Conservation (phyloP, 768 basidiomycete genomes). For the Macrolepiota albuminosa region DNA sequence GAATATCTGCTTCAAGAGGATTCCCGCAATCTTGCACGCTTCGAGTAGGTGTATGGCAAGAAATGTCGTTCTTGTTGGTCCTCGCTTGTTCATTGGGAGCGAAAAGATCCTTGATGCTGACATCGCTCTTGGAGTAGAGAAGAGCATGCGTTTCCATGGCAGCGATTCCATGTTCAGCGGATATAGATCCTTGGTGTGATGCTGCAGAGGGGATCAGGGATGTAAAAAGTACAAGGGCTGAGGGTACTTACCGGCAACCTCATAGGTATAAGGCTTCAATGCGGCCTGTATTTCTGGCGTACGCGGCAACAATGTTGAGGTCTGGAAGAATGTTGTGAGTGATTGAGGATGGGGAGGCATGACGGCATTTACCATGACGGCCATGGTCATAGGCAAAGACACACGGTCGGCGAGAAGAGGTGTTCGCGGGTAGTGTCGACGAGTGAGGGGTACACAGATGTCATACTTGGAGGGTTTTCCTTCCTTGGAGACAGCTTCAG, state of each 20-base stretch:
- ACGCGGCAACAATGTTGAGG: slow-evolving; percentile 79
- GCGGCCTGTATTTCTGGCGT: slow-evolving; percentile 79
- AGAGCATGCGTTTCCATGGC: slow-evolving; percentile 90
- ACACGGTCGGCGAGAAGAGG: slow-evolving; percentile 65
- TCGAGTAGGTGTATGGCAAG: slow-evolving; percentile 79
- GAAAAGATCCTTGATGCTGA: slow-evolving; percentile 82
- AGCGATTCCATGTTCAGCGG: slow-evolving; percentile 97
- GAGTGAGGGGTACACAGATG: slow-evolving; percentile 82
- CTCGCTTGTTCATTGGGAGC: slow-evolving; percentile 69
- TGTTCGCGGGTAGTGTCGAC: slow-evolving; percentile 78
- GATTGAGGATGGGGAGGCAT: not conserved
- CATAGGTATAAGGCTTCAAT: slow-evolving; percentile 93
- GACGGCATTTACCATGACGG: slow-evolving; percentile 72
- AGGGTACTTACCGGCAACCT: slow-evolving; percentile 66
- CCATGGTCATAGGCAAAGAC: slow-evolving; percentile 95
- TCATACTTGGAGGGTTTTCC: slow-evolving; percentile 98
- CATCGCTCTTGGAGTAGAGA: slow-evolving; percentile 76
- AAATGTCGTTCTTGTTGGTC: slow-evolving; percentile 75
- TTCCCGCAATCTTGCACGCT: slow-evolving; percentile 74
- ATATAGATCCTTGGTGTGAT: slow-evolving; percentile 83
- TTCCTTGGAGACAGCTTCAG: slow-evolving; percentile 90
- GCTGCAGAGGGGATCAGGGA: slow-evolving; percentile 33
- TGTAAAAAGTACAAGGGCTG: not conserved
- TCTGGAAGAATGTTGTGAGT: slow-evolving; percentile 37
- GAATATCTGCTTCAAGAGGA: slow-evolving; percentile 73